Evolutionary conservation across 2,329 filamentous ascomycete genomes (phyloP), one percentile per base, ranked within the genome.

Genomic region (Simplicillium sp.): DNA sequence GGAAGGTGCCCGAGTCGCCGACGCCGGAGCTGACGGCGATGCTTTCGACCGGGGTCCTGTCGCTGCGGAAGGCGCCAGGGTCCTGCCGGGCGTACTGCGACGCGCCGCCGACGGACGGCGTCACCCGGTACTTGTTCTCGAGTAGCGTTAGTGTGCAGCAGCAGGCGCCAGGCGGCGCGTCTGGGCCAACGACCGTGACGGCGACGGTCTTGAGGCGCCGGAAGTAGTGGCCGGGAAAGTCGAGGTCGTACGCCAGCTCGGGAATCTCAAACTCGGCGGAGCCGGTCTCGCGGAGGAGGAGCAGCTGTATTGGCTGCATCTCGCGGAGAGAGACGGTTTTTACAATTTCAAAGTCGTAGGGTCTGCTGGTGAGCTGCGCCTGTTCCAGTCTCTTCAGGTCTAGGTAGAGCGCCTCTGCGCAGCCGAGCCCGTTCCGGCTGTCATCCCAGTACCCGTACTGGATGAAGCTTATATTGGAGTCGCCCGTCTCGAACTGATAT

Each of bases 221-320:
- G 12, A 53, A 36, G 48, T 62, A 66, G 47, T 67, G 64, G 3
- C 62, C 61, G 1, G 64, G 62, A 43, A 54, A 64, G 50, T 63
- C 61, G 31, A 62, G 45, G 47, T 65, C 61, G 44, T 57, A 64
- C 5, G 59, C 29, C 5, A 45, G 28, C 46, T 67, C 62, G 7
- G 54, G 50, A 12, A 65, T 13, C 18, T 42, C 33, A 18, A 65
- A 11, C 18, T 42, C 29, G 14, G 32, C 34, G 9, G 17, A 38
- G 11, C 46, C 46, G 3, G 41, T 37, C 18, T 29, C 17, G 4
- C 37, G 35, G n/a, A 47, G 43, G 11, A 34, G 14, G 12, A 47
- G 18, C 15, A 47, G 38, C 11, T 37, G 38, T 11, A 28, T 35
- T 6, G 45, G 45, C 15, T 33, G 33, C n/a, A 37, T 32, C 25